A percentile compares a stretch with the other conserved stretches of the same genome.
These are phyloP conservation scores for Collybiopsis confluens DNA, from an alignment of 768 basidiomycete genomes.

Conservation along the genomic window DNA sequence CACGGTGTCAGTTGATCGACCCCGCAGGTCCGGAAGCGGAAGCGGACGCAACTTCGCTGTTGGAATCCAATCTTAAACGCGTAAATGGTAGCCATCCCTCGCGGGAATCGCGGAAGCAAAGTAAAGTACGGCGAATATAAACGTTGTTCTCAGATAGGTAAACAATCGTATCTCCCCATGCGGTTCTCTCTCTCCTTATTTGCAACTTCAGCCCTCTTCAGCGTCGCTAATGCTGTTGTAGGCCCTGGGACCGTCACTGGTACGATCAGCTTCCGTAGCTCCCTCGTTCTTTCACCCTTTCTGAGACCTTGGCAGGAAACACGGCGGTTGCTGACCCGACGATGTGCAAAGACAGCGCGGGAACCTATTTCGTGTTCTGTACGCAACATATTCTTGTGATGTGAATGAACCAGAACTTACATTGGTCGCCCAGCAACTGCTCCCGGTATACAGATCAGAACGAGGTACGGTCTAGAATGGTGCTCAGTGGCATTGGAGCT, in stretches of 20 bases:
- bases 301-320: conserved; percentile 4
- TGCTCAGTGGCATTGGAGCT: too few species aligned
- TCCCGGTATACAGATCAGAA: conserved; percentile 25
- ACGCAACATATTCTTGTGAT: neutral
- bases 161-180: neutral
- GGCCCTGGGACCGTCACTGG: conserved; percentile 5
- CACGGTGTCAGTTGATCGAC: too few species aligned
- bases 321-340: conserved; percentile 25
- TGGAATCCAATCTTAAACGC: too few species aligned
- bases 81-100: too few species aligned
- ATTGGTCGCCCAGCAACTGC: conserved; percentile 18
- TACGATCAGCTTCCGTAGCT: too few species aligned
- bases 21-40: too few species aligned
- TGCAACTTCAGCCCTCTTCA: neutral
- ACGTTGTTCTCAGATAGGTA: neutral
- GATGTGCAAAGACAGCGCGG: conserved; percentile 24
- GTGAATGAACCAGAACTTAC: neutral
- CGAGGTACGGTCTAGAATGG: too few species aligned
- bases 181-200: neutral
- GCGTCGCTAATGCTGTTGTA: neutral
- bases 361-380: conserved; percentile 29
- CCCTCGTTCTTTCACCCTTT: too few species aligned
- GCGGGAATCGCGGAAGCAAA: too few species aligned
- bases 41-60: too few species aligned
- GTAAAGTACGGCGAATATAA: too few species aligned